These are phyloP conservation scores for Bruguiera hainesii DNA, from an alignment of 441 rosid species.

Conservation along the genomic window DNA sequence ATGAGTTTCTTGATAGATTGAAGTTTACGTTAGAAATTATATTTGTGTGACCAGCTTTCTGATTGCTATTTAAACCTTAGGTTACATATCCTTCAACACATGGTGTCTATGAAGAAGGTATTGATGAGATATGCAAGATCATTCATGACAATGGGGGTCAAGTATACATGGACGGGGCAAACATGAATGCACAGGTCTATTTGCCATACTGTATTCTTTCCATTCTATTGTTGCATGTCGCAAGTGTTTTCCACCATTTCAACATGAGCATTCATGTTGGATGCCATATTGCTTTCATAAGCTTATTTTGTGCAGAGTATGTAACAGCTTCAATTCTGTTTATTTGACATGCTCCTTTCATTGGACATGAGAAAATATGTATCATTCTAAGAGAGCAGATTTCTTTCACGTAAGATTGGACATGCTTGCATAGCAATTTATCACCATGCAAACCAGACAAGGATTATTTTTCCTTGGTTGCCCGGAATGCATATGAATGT, in stretches of 20 bases:
- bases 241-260: neutral
- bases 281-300: neutral
- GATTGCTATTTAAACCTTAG: constrained; percentile 32
- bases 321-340: constrained; percentile 2
- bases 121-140: constrained; percentile 86
- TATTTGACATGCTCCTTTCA: constrained; percentile 1
- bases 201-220: constrained; percentile 4
- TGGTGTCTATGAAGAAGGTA: constrained; percentile 95
- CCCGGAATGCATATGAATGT: neutral
- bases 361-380: too few species aligned
- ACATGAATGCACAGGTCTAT: constrained; percentile 96
- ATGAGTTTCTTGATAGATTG: constrained; percentile 3
- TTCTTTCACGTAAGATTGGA: neutral
- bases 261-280: neutral
- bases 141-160: constrained; percentile 96
- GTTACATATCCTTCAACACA: constrained; percentile 98
- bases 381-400: neutral
- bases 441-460: neutral
- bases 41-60: constrained; percentile 3
- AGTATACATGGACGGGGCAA: constrained; percentile 99
- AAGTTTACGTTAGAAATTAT: neutral
- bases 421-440: neutral
- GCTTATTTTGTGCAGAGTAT: neutral
- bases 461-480: neutral
- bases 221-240: neutral